Conservation (phyloP, 2,329 filamentous ascomycete species). For the Cordyceps cateniannulata region DNA sequence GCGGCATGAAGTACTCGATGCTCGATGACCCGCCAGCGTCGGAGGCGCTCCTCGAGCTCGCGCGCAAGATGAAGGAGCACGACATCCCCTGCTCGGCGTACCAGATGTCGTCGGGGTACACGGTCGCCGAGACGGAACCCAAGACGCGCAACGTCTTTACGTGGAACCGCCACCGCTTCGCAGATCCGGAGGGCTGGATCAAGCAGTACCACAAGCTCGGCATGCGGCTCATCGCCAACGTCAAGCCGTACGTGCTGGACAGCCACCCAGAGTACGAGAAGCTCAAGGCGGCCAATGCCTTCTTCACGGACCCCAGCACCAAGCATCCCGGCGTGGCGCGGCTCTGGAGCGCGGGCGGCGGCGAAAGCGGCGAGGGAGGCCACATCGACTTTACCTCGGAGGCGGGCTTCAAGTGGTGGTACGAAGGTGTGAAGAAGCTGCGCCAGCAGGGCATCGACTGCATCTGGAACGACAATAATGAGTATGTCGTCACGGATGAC, state of each 20-base stretch:
- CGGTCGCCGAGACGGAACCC: conserved; percentile 57
- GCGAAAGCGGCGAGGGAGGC: conserved; percentile 61
- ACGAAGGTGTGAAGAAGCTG: conserved; percentile 56
- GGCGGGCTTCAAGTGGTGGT: conserved; percentile 66
- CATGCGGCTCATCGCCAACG: conserved; percentile 62
- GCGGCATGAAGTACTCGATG: conserved; percentile 52
- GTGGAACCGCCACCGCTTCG: conserved; percentile 66
- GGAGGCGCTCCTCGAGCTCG: conserved; percentile 54
- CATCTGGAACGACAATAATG: conserved; percentile 78
- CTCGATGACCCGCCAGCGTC: conserved; percentile 45
- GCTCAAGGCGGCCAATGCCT: conserved; percentile 49
- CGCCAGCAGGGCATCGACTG: conserved; percentile 60
- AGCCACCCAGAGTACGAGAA: conserved; percentile 61
- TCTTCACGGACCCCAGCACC: conserved; percentile 57
- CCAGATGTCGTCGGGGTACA: conserved; percentile 69
- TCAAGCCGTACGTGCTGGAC: conserved; percentile 65
- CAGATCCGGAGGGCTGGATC: conserved; percentile 59
- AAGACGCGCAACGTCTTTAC: conserved; percentile 67
- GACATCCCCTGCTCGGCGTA: conserved; percentile 66
- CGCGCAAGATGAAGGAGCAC: conserved; percentile 53
- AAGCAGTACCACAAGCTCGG: conserved; percentile 55
- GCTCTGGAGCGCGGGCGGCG: conserved; percentile 67
- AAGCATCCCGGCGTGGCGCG: conserved; percentile 49
- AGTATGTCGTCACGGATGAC: conserved; percentile 62
- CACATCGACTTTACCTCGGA: conserved; percentile 69